Percentiles rank a stretch among this genome's conserved stretches.
Evolutionary conservation across 2,329 filamentous ascomycete genomes (phyloP).

Genomic region (Zasmidium citrigriseum): DNA sequence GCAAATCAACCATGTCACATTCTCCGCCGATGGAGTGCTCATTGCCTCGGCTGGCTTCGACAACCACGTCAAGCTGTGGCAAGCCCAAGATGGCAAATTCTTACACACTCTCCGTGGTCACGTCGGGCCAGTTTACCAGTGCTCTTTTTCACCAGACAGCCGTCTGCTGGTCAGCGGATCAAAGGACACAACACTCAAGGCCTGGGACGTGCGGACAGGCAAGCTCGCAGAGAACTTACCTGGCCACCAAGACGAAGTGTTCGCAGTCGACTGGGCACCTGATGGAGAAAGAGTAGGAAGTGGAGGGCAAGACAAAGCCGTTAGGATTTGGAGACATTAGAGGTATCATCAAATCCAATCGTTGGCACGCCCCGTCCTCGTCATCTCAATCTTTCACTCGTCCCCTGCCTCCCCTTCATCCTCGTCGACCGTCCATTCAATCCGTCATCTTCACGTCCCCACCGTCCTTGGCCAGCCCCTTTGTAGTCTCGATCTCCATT

Average conservation of each 20-base stretch:
- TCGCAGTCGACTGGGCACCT: slow-evolving; percentile 91
- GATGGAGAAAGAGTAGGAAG: slow-evolving; percentile 87
- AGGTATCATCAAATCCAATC: no score
- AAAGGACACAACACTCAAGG: slow-evolving; percentile 91
- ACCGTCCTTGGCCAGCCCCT: no score
- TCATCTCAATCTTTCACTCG: no score
- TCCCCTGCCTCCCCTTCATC: not conserved
- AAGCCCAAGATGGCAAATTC: slow-evolving; percentile 73
- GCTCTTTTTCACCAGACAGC: slow-evolving; percentile 88
- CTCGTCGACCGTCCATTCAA: no score
- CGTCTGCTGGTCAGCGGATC: slow-evolving; percentile 83
- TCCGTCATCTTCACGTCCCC: no score
- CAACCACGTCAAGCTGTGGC: slow-evolving; percentile 94
- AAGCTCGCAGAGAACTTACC: slow-evolving; percentile 83
- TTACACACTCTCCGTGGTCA: slow-evolving; percentile 86
- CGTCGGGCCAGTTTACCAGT: slow-evolving; percentile 88
- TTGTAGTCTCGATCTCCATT: no score
- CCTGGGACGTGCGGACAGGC: slow-evolving; percentile 86
- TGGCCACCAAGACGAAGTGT: slow-evolving; percentile 90
- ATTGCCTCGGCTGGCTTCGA: slow-evolving; percentile 91
- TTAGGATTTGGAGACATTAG: slow-evolving; percentile 65
- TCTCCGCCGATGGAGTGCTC: slow-evolving; percentile 83
- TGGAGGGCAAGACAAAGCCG: slow-evolving; percentile 85
- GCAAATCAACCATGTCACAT: slow-evolving; percentile 92
- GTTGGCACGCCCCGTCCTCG: no score